A percentile compares a stretch with the other conserved stretches of the same genome.
Evolutionary conservation across 306 rosid genomes (phyloP).

Genomic region (Oxytropis ochrocephala): DNA sequence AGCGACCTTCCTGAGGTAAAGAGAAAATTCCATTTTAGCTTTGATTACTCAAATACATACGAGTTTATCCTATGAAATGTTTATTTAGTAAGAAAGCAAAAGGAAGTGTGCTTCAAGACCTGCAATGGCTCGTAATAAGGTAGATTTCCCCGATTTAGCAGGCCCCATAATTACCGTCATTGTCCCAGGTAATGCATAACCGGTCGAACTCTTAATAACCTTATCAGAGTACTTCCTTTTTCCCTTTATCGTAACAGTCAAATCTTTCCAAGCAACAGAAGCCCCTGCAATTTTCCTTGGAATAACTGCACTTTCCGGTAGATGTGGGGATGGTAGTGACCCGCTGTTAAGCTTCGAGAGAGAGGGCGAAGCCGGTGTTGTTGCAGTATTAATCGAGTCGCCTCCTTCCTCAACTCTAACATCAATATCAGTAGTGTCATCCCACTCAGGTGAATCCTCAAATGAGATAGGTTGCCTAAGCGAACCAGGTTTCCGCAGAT

Average conservation of each 20-base stretch:
- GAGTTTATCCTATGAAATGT: constrained; percentile 10
- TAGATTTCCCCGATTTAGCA: constrained; percentile 90
- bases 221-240: constrained; percentile 91
- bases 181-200: constrained; percentile 95
- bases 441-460: constrained; percentile 99
- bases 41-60: constrained; percentile 18
- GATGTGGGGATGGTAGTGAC: constrained; percentile 79
- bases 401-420: constrained; percentile 82
- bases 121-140: constrained; percentile 81
- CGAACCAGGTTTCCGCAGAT: constrained; percentile 91
- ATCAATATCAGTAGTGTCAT: constrained; percentile 71
- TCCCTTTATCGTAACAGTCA: constrained; percentile 86
- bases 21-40: constrained; percentile 22
- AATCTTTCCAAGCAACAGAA: constrained; percentile 89
- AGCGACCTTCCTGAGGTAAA: constrained; percentile 68
- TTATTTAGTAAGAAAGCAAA: constrained; percentile 10
- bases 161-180: constrained; percentile 99
- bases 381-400: constrained; percentile 69
- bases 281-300: constrained; percentile 80
- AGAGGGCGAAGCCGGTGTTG: constrained; percentile 83
- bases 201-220: constrained; percentile 92
- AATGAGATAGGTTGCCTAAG: constrained; percentile 93
- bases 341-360: constrained; percentile 88
- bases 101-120: constrained; percentile 41
- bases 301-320: constrained; percentile 60